Evolutionary conservation across 1,139 yeast genomes (phyloP), one percentile per base, ranked within the genome.

Genomic region (Pichia sp.): DNA sequence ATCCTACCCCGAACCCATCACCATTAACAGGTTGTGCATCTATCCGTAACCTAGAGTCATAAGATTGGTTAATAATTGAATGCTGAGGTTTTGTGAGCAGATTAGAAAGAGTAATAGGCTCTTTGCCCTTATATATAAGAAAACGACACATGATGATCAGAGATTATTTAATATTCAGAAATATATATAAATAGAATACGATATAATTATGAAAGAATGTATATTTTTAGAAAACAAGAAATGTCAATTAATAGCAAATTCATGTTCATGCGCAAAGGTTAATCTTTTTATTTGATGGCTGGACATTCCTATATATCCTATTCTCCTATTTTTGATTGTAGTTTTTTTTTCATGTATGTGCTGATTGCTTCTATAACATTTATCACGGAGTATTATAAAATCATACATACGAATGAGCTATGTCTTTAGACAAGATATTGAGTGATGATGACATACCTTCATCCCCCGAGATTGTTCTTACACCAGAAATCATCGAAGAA

Each of bases 1-100:
- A 92, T 1, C 97, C 97, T 8, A 92, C 95, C 1, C 98, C 98
- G 63, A 92, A 92, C 2, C 98, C 98, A 64, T 92, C 98, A 35
- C 98, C 98, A 61, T 92, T 92, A 54, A 92, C 87, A 4, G 98
- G 97, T 46, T 95, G 73, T 71, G 81, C 82, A 59, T 92, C 98
- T 35, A 92, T 71, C 42, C 98, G 74, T 37, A 92, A 72, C 43
- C 98, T 66, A 30, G 95, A 82, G 62, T 92, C 98, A 58, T 86
- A 92, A 2, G 96, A 87, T 62, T 92, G 98, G 63, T 92, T 92
- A 62, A 92, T 92, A 59, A 92, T 92, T 9, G 97, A 87, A 61
- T 92, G 98, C 1, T 96, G 97, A 0, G 98, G 98, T 49, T 89
- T 78, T 3, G 98, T 92, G 45, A 92, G 73, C 33, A 92, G 71